Evolutionary conservation across 2,329 filamentous ascomycete genomes (phyloP), one percentile per base, ranked within the genome.

Genomic region (Beauveria caledonica): DNA sequence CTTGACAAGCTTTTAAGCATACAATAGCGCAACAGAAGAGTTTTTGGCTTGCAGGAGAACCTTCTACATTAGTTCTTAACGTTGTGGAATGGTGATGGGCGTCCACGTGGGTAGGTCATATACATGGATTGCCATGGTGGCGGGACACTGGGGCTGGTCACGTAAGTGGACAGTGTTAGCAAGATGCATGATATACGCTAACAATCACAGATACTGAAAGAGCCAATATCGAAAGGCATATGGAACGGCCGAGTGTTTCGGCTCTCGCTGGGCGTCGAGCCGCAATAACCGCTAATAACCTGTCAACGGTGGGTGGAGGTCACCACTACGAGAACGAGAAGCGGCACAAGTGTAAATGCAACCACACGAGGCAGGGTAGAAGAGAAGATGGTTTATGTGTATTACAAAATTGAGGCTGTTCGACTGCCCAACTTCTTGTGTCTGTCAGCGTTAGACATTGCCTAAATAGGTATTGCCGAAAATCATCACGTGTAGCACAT

Each of bases 41-140:
- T 36, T 15, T 15, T 13, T 5, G 15, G 5, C 13, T 36, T 2
- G 11, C 13, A 36, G 33, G 5, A 13, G 5, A 36, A 36, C 5
- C 13, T 36, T 15, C 11, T 36, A 36, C 13, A 0, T 36, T 36
- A 13, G 33, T 36, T 36, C 13, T 15, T 4, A 3, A 33, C 5
- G 2, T 15, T 15, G 33, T 36, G 33, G 11, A 36, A 13, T 5
- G 33, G 5, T 13, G 15, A 36, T 2, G 3, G 11, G 33, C 33
- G 13, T 5, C 6, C 33, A 36, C 13, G 33, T 13, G 5, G 33
- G 33, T 15, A 13, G n/a, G 57, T 49, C 6, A 7, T 53, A 7
- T 53, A 60, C 36, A 25, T 60, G 39, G 57, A 60, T 25, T 44
- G 57, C 17, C 53, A 23, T 48, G 49, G 53, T 36, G 46, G 57